phyloP scores from a whole-genome alignment of 495 filamentous ascomycete species.

The Pseudotulostoma volvatum region DNA sequence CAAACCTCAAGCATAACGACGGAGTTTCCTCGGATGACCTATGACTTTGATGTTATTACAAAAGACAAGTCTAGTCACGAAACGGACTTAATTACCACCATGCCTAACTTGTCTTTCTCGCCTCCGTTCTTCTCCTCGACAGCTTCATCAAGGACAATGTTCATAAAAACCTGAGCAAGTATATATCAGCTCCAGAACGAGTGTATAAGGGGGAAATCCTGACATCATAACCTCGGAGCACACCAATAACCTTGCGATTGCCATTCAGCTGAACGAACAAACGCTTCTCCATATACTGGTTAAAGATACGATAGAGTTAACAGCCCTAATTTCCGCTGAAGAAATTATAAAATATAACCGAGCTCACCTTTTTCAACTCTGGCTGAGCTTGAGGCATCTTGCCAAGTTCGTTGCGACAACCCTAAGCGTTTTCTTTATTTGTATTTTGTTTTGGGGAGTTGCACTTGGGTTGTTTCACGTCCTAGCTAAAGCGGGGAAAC shows the following conservation, averaged over 20 bases:
- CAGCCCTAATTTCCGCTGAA: neutral
- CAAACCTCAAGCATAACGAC: conserved; percentile 86
- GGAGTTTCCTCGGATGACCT: conserved; percentile 82
- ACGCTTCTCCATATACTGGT: conserved; percentile 96
- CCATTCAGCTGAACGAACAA: conserved; percentile 96
- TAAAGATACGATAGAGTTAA: conserved; percentile 5
- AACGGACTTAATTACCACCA: conserved; percentile 49
- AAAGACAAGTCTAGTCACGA: neutral
- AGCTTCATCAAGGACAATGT: conserved; percentile 96
- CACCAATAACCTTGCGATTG: conserved; percentile 88
- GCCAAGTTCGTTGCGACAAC: conserved; percentile 12
- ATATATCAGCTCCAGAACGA: neutral
- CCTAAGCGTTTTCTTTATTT: neutral
- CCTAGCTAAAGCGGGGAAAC: neutral
- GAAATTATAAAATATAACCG: neutral
- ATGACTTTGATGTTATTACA: neutral
- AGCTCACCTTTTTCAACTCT: conserved; percentile 83
- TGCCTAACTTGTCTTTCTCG: conserved; percentile 81
- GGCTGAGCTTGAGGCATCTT: conserved; percentile 98
- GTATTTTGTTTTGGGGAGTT: conserved; percentile 1
- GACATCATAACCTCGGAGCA: conserved; percentile 93
- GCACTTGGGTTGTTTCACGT: too few relatives aligned
- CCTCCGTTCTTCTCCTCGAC: conserved; percentile 86
- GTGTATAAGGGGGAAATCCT: conserved; percentile 9
- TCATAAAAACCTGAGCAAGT: conserved; percentile 74